Percentiles rank a stretch among this genome's conserved stretches.
Evolutionary conservation across 2,329 filamentous ascomycete genomes (phyloP).

Genomic region (Mollisiaceae sp.): DNA sequence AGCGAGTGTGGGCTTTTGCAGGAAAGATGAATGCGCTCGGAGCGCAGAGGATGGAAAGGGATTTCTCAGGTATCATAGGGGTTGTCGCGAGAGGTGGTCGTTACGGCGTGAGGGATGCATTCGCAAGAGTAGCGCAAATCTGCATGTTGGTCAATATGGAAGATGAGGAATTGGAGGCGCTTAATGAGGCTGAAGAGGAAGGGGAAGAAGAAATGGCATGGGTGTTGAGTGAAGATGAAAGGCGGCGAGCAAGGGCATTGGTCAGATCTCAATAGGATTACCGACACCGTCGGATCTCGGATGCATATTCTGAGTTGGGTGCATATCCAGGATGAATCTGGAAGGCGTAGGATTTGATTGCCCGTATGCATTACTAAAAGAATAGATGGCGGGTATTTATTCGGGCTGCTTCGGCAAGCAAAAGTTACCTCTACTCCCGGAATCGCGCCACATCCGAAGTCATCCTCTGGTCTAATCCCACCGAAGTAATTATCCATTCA

Average conservation of each 20-base stretch:
- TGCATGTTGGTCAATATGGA: conserved; percentile 92
- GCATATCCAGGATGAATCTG: neutral
- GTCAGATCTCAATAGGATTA: conserved; percentile 46
- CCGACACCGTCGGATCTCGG: neutral
- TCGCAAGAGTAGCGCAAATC: conserved; percentile 78
- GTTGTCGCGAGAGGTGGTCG: conserved; percentile 69
- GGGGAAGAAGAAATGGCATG: conserved; percentile 71
- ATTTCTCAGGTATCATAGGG: conserved; percentile 76
- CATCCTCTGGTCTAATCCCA: neutral
- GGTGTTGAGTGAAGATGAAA: conserved; percentile 76
- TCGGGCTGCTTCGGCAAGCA: neutral
- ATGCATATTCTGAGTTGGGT: neutral
- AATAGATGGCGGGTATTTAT: neutral
- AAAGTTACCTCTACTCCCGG: neutral
- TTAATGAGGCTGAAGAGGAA: conserved; percentile 56
- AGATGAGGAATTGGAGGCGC: conserved; percentile 91
- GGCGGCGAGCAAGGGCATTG: conserved; percentile 72
- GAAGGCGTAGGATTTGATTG: neutral
- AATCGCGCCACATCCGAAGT: neutral
- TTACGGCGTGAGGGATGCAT: conserved; percentile 79
- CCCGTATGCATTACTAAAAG: conserved; percentile 2
- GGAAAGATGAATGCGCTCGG: conserved; percentile 79
- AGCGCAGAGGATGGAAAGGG: conserved; percentile 81
- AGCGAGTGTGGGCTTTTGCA: conserved; percentile 80
- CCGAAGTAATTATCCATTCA: neutral